Evolutionary conservation across 177 flowering plant genomes (phyloP).

Genomic region (Vitis hybrid): DNA sequence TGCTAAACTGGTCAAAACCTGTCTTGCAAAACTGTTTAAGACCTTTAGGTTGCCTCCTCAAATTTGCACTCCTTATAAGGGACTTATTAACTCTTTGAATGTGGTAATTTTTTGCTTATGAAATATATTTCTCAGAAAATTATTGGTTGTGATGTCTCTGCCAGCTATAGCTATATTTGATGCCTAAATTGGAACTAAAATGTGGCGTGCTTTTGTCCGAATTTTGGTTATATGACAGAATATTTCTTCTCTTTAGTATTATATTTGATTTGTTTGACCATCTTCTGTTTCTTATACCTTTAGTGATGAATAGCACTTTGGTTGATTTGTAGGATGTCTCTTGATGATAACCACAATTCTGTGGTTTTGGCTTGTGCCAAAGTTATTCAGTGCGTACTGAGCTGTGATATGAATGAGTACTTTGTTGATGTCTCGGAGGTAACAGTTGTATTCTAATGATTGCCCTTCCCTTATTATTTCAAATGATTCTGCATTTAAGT

Average conservation of each 20-base stretch:
- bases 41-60: neutral
- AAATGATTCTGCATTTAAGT: neutral
- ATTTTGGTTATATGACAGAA: neutral
- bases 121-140: too few relatives aligned
- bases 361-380: conserved; percentile 77
- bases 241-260: neutral
- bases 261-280: neutral
- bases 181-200: neutral
- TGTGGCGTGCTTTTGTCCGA: neutral
- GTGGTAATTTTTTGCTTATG: too few relatives aligned
- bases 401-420: conserved; percentile 67
- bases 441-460: conserved; percentile 9
- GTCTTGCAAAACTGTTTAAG: neutral
- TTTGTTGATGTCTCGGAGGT: conserved; percentile 71
- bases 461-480: neutral
- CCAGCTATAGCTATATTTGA: neutral
- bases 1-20: neutral
- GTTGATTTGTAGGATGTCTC: conserved; percentile 57
- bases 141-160: neutral
- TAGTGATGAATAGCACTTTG: neutral
- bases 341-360: conserved; percentile 86
- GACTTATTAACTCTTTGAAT: too few relatives aligned
- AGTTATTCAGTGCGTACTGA: conserved; percentile 60
- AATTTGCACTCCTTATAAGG: too few relatives aligned
- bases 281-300: neutral